Conservation (phyloP, 2,329 filamentous ascomycete genomes). For the Sporothrix brunneoviolacea region DNA sequence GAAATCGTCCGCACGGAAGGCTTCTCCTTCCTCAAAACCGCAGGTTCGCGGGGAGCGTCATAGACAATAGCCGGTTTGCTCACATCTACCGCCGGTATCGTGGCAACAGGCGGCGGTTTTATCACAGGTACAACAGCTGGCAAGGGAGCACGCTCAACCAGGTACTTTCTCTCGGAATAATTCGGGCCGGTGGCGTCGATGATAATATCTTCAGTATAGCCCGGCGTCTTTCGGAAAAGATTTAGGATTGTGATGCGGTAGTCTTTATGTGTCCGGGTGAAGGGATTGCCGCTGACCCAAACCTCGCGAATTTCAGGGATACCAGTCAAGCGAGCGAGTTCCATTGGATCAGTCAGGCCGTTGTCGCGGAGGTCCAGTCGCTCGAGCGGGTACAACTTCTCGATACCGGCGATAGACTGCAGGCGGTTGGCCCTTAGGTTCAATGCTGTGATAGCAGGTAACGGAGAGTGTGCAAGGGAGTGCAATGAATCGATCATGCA, state of each 20-base stretch:
- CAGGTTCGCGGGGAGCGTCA: slow-evolving; percentile 41
- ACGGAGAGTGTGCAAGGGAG: slow-evolving; percentile 74
- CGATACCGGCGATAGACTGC: slow-evolving; percentile 79
- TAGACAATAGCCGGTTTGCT: slow-evolving; percentile 60
- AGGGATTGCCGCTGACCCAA: slow-evolving; percentile 88
- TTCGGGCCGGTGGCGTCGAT: slow-evolving; percentile 79
- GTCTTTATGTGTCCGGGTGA: slow-evolving; percentile 76
- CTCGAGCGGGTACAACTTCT: slow-evolving; percentile 82
- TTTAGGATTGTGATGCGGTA: slow-evolving; percentile 94
- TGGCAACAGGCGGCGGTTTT: slow-evolving; percentile 54
- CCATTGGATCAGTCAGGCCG: slow-evolving; percentile 79
- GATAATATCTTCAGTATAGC: slow-evolving; percentile 82
- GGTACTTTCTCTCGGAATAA: slow-evolving; percentile 77
- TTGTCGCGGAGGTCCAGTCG: slow-evolving; percentile 89
- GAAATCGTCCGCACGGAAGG: slow-evolving; percentile 45
- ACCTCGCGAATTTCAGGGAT: slow-evolving; percentile 90
- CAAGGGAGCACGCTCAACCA: slow-evolving; percentile 75
- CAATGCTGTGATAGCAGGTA: slow-evolving; percentile 88
- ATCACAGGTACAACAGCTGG: slow-evolving; percentile 71
- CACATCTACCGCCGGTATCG: slow-evolving; percentile 57
- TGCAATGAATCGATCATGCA: slow-evolving; percentile 97
- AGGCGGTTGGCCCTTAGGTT: slow-evolving; percentile 88
- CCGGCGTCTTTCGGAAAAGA: slow-evolving; percentile 81
- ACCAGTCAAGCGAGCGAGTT: slow-evolving; percentile 80
- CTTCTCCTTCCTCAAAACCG: slow-evolving; percentile 54